Percentiles rank a stretch among this genome's conserved stretches.
Conservation (phyloP, 2,329 filamentous ascomycete species). For the Arthroderma sp. region DNA sequence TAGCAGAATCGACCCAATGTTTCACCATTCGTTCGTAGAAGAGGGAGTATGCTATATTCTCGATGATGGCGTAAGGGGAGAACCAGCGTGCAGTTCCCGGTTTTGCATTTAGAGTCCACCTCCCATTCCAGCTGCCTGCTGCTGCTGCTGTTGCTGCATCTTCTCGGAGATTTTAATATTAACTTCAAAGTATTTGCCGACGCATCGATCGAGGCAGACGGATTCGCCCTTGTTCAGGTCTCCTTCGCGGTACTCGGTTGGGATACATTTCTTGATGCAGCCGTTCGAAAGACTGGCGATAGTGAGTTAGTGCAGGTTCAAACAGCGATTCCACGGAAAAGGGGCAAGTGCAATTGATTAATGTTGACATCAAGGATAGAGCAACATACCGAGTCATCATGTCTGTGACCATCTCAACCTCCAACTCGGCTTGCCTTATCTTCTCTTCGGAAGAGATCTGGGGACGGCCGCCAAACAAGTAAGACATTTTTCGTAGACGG, state of each 20-base stretch:
- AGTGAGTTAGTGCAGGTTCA: background rate
- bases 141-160: slow-evolving; percentile 68
- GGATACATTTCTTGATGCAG: slow-evolving; percentile 90
- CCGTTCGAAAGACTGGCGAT: slow-evolving; percentile 59
- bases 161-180: slow-evolving; percentile 96
- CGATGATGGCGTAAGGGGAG: background rate
- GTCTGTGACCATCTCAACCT: slow-evolving; percentile 94
- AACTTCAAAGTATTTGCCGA: slow-evolving; percentile 96
- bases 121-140: background rate
- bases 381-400: slow-evolving; percentile 87
- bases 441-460: slow-evolving; percentile 94
- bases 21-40: background rate
- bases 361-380: background rate
- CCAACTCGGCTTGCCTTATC: slow-evolving; percentile 88
- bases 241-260: slow-evolving; percentile 80
- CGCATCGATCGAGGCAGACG: slow-evolving; percentile 95
- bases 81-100: background rate
- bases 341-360: background rate
- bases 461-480: slow-evolving; percentile 59
- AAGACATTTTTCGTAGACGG: slow-evolving; percentile 48
- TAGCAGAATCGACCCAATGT: background rate
- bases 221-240: slow-evolving; percentile 98
- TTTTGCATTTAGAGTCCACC: background rate
- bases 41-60: background rate
- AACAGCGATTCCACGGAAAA: background rate